Evolutionary conservation across 768 basidiomycete species (phyloP).

Genomic region (Multifurca ochricompacta): DNA sequence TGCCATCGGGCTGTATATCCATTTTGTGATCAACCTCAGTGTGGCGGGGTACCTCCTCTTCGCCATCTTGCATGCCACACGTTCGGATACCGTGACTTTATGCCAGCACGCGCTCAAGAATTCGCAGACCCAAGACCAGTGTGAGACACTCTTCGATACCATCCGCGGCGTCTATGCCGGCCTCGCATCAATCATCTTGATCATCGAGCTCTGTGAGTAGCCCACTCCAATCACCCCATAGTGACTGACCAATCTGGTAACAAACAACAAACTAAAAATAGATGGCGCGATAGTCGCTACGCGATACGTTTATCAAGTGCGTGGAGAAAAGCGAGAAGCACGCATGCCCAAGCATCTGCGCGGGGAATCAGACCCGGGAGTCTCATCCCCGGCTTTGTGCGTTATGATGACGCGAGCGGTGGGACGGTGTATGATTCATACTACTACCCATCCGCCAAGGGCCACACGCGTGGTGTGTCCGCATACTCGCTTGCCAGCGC

Average conservation of each 20-base stretch:
- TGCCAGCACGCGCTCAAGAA: conserved; percentile 41
- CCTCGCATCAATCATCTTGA: conserved; percentile 37
- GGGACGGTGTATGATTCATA: conserved; percentile 13
- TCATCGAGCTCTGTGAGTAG: conserved; percentile 51
- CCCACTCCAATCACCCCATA: neutral
- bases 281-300: conserved; percentile 22
- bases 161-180: conserved; percentile 41
- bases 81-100: conserved; percentile 34
- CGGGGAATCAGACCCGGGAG: neutral
- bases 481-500: neutral
- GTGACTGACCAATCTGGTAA: too few relatives aligned
- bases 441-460: neutral
- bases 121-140: conserved; percentile 37
- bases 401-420: conserved; percentile 15
- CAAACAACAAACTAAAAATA: neutral
- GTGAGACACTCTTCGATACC: conserved; percentile 35
- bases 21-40: conserved; percentile 48
- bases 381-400: conserved; percentile 13
- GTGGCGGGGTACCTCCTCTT: conserved; percentile 46
- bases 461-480: neutral
- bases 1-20: conserved; percentile 47
- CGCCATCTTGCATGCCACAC: conserved; percentile 39
- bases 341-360: conserved; percentile 9
- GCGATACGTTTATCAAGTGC: conserved; percentile 20
- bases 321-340: conserved; percentile 17